Percentiles rank a stretch among this genome's conserved stretches.
Evolutionary conservation across 768 basidiomycete genomes (phyloP).

Genomic region (Lepiota subincarnata): DNA sequence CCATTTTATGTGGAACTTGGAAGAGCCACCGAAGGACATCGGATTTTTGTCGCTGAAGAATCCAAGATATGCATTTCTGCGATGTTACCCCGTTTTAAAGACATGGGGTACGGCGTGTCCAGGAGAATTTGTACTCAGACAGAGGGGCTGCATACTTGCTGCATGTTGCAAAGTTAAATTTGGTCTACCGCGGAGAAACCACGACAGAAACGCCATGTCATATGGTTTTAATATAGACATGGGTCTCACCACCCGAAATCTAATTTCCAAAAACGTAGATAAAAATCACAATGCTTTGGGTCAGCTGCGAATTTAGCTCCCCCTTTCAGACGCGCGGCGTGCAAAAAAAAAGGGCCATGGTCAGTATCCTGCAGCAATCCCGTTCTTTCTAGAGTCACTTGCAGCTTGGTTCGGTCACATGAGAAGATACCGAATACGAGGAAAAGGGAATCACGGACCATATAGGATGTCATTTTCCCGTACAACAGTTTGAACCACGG

Average conservation of each 20-base stretch:
- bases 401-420: slow-evolving; percentile 3
- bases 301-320: background rate
- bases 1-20: background rate
- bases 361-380: slow-evolving; percentile 15
- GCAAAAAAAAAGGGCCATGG: background rate
- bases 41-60: slow-evolving; percentile 8
- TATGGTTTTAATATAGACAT: background rate
- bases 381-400: slow-evolving; percentile 17
- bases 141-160: background rate
- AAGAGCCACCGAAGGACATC: background rate
- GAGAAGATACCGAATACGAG: slow-evolving; percentile 2
- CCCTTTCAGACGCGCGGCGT: background rate
- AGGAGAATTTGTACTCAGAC: background rate
- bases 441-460: slow-evolving; percentile 29
- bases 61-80: background rate
- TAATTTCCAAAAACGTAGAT: background rate
- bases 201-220: slow-evolving; percentile 1
- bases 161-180: background rate
- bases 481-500: slow-evolving; percentile 70
- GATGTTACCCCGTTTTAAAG: slow-evolving; percentile 4
- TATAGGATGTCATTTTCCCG: slow-evolving; percentile 51
- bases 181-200: slow-evolving; percentile 3
- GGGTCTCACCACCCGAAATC: background rate
- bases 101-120: background rate
- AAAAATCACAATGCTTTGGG: background rate